Conservation (phyloP, 305 asterid species). For the Fraxinus nigra region DNA sequence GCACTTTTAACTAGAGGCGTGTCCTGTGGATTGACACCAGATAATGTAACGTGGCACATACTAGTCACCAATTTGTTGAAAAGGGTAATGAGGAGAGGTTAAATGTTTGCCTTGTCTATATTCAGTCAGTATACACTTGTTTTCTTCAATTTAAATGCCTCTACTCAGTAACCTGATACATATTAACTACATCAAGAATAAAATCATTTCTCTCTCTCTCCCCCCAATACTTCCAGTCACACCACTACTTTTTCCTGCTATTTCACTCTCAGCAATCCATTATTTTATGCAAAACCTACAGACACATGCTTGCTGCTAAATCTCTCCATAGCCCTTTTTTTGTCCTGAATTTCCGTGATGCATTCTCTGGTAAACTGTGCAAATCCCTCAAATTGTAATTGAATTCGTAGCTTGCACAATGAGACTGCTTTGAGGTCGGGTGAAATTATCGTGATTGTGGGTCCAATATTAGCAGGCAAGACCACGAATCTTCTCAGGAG, state of each 20-base stretch:
- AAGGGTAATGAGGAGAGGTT: background rate
- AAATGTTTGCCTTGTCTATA: background rate
- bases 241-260: slow-evolving; percentile 24
- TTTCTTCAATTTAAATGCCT: background rate
- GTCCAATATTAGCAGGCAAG: slow-evolving; percentile 97
- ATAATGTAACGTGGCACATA: slow-evolving; percentile 3
- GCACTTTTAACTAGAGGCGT: background rate
- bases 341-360: slow-evolving; percentile 15
- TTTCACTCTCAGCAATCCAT: slow-evolving; percentile 25
- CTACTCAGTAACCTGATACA: slow-evolving; percentile 7
- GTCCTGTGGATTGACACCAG: background rate
- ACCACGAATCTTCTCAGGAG: slow-evolving; percentile 78
- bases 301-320: slow-evolving; percentile 8
- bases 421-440: slow-evolving; percentile 28
- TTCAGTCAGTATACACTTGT: background rate
- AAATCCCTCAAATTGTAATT: slow-evolving; percentile 18
- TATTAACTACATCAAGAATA: slow-evolving; percentile 42
- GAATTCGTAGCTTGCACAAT: slow-evolving; percentile 33
- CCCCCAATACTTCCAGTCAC: slow-evolving; percentile 34
- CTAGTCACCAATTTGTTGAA: background rate
- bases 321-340: slow-evolving; percentile 24
- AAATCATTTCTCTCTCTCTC: slow-evolving; percentile 33
- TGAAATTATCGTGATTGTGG: slow-evolving; percentile 73
- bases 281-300: slow-evolving; percentile 23
- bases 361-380: slow-evolving; percentile 24